Evolutionary conservation across 257 asterid species (phyloP).

Genomic region (Penstemon newberryi): DNA sequence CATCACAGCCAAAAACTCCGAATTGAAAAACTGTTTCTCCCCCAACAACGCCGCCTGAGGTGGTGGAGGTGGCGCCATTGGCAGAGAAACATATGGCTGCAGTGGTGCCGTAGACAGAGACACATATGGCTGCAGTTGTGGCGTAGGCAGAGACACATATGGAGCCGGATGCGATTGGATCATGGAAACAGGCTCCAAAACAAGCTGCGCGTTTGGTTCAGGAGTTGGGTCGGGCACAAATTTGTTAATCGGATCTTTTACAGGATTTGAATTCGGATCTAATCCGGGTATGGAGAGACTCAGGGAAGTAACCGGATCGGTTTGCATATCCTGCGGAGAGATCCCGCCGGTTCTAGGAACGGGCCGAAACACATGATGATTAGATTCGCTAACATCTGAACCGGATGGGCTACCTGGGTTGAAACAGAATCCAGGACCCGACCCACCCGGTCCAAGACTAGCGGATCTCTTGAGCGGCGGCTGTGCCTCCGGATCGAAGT

Average conservation of each 20-base stretch:
- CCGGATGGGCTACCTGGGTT: slow-evolving; percentile 65
- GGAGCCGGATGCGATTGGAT: not conserved
- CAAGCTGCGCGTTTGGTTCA: not conserved
- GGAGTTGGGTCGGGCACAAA: not conserved
- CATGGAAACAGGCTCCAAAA: not conserved
- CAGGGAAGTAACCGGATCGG: slow-evolving; percentile 52
- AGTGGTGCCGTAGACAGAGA: no score
- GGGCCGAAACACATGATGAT: slow-evolving; percentile 44
- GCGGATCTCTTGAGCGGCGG: slow-evolving; percentile 59
- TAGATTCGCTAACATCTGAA: slow-evolving; percentile 58
- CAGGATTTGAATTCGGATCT: slow-evolving; percentile 9
- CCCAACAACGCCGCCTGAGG: not conserved
- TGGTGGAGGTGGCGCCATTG: not conserved
- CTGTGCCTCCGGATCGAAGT: slow-evolving; percentile 40
- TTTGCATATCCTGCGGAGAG: slow-evolving; percentile 26
- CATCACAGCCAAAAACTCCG: slow-evolving; percentile 60
- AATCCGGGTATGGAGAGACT: slow-evolving; percentile 58
- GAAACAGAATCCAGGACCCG: slow-evolving; percentile 33
- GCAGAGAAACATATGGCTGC: slow-evolving; percentile 9
- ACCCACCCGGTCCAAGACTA: slow-evolving; percentile 33
- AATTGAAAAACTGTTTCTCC: slow-evolving; percentile 63
- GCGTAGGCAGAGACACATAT: no score
- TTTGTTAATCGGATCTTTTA: not conserved
- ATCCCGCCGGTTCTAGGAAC: slow-evolving; percentile 44
- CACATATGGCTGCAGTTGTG: no score